These are phyloP conservation scores for Spergularia azorica DNA, from an alignment of 179 eudicot species.

Conservation along the genomic window DNA sequence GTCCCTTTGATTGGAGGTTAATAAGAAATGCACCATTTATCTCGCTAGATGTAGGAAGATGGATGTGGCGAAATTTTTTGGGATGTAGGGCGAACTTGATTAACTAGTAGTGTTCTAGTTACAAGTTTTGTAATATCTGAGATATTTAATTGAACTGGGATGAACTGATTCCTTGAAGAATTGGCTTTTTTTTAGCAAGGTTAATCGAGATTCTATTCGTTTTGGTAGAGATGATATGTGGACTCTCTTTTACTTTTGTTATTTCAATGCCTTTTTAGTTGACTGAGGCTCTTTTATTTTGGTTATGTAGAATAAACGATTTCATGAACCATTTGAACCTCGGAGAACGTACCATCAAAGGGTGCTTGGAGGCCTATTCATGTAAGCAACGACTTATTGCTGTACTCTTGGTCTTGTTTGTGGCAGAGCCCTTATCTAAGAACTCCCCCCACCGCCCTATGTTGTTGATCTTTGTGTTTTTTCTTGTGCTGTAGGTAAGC, in stretches of 20 bases:
- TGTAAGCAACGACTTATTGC: constrained; percentile 51
- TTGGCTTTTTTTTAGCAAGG: not conserved
- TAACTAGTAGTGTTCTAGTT: not conserved
- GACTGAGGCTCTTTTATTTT: not conserved
- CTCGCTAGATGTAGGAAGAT: too few relatives aligned
- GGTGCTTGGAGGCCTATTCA: constrained; percentile 93
- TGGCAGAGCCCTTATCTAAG: not conserved
- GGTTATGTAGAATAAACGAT: constrained; percentile 58
- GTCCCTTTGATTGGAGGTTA: too few relatives aligned
- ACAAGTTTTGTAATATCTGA: not conserved
- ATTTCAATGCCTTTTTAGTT: not conserved
- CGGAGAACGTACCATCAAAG: constrained; percentile 90
- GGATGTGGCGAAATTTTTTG: too few relatives aligned
- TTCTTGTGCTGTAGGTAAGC: constrained; percentile 66
- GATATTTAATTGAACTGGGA: not conserved
- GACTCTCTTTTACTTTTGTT: not conserved
- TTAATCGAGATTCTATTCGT: not conserved
- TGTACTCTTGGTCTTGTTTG: not conserved
- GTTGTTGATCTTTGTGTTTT: not conserved
- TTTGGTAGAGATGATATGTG: not conserved
- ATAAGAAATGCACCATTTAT: too few relatives aligned
- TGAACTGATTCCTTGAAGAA: not conserved
- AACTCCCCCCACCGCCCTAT: too few relatives aligned
- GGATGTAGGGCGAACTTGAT: not conserved
- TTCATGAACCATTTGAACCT: constrained; percentile 77